Evolutionary conservation across 2,329 filamentous ascomycete genomes (phyloP).

Genomic region (Cladosporium sp.): DNA sequence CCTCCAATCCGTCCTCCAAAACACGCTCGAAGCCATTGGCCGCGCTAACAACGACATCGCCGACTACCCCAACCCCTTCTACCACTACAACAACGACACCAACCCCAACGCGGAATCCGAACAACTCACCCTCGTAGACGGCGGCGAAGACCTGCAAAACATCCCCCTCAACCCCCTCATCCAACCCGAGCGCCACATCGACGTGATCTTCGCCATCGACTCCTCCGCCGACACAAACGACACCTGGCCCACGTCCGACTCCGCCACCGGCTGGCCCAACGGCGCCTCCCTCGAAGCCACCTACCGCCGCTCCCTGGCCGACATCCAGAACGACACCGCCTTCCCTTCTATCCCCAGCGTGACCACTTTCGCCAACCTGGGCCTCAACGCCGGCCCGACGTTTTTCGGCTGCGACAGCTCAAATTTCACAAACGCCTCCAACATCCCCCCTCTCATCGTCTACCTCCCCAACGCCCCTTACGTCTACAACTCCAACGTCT

Average conservation of each 20-base stretch:
- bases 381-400: conserved; percentile 60
- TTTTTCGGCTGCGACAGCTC: conserved; percentile 81
- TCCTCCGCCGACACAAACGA: conserved; percentile 65
- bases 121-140: conserved; percentile 69
- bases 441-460: conserved; percentile 62
- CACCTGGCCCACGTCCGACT: conserved; percentile 24
- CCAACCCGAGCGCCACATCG: conserved; percentile 65
- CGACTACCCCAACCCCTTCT: conserved; percentile 75
- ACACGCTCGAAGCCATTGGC: conserved; percentile 54
- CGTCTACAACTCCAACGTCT: conserved; percentile 69
- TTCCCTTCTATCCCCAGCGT: conserved; percentile 70
- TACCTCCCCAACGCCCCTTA: conserved; percentile 73
- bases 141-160: conserved; percentile 73
- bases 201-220: conserved; percentile 79
- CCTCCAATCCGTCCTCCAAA: conserved; percentile 49
- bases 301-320: conserved; percentile 60
- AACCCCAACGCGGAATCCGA: conserved; percentile 48
- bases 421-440: conserved; percentile 38
- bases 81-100: conserved; percentile 54
- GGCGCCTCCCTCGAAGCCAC: conserved; percentile 70
- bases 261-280: conserved; percentile 64
- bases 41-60: conserved; percentile 67
- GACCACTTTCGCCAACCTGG: conserved; percentile 74
- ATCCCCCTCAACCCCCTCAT: conserved; percentile 74
- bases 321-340: conserved; percentile 60